These are phyloP conservation scores for Aquilaria sinensis DNA, from an alignment of 345 rosid species.

Conservation along the genomic window DNA sequence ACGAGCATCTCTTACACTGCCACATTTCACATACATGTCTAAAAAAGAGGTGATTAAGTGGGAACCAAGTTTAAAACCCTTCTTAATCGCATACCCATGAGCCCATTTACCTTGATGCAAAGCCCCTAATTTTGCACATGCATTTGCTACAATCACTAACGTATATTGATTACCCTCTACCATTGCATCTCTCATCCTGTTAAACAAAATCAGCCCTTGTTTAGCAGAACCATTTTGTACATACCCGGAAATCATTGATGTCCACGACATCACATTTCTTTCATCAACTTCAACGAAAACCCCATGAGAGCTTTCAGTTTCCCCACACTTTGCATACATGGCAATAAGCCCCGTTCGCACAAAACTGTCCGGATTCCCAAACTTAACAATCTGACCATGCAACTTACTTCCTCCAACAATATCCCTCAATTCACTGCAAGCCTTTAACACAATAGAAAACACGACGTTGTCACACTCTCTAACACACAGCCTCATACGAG, in stretches of 20 bases:
- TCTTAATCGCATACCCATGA: slow-evolving; percentile 67
- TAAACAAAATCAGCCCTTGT: slow-evolving; percentile 55
- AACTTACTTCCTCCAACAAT: slow-evolving; percentile 48
- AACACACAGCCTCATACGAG: slow-evolving; percentile 26
- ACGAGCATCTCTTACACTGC: slow-evolving; percentile 48
- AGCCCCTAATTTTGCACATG: slow-evolving; percentile 62
- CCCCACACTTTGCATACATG: slow-evolving; percentile 77
- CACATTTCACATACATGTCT: slow-evolving; percentile 82
- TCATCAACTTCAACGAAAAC: slow-evolving; percentile 41
- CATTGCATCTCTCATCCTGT: slow-evolving; percentile 53
- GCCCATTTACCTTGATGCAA: slow-evolving; percentile 75
- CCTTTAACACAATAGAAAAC: slow-evolving; percentile 60
- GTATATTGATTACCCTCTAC: slow-evolving; percentile 53
- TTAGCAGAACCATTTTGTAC: slow-evolving; percentile 45
- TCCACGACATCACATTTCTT: slow-evolving; percentile 72
- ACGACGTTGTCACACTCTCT: slow-evolving; percentile 37
- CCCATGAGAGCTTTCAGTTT: slow-evolving; percentile 29
- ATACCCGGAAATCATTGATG: slow-evolving; percentile 83
- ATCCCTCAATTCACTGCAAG: slow-evolving; percentile 56
- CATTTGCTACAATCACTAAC: slow-evolving; percentile 54
- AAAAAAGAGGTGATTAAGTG: slow-evolving; percentile 56
- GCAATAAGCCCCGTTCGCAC: slow-evolving; percentile 66
- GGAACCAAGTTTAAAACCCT: slow-evolving; percentile 46
- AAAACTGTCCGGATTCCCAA: slow-evolving; percentile 45
- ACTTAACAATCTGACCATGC: slow-evolving; percentile 53